Base-by-base conservation (phyloP, 2,329 filamentous ascomycete species). In the Trichoderma simmonsii region DNA sequence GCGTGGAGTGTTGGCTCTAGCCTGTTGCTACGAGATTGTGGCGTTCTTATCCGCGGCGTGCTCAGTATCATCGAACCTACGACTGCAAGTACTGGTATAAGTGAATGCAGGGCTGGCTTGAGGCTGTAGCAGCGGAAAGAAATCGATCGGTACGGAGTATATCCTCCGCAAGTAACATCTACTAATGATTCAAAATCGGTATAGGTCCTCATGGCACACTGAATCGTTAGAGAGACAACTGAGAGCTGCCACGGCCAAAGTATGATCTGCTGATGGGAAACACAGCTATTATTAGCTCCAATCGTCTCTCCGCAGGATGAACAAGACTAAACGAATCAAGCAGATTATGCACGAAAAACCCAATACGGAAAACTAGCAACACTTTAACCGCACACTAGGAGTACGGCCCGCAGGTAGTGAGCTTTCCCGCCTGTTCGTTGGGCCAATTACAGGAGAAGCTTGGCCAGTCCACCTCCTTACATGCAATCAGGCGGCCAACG, bases 341-440 rank as follows among this genome's bases (percentile, higher is more conserved):
- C 21, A 66, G 48, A 66, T 39, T 57, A 68, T 68, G 65, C 65
- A 68, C 30, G 18, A 18, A 59, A 69, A 69, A 61, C 66, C 57
- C 24, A 69, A 69, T 62, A 26, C 39, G 66, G 66, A 62, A 69
- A 12, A 48, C 66, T 48, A 51, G 54, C 36, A 62, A 26, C 66
- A 62, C 39, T 36, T 69, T 69, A 69, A 69, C 66, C 66, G 57
- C 66, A 69, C 66, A 61, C 66, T 69, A 69, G 57, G 57, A 60
- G 56, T 61, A 62, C 66, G 57, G 66, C 66, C 66, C 66, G 66
- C 57, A 48, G 57, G 34, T 61, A 61, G 57, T 24, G 48, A 39
- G 12, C 30, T 57, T 28, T 66, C 63, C 63, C 63, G 63, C 21
- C 32, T 18, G 39, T 32, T 66, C 28, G 28, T 15, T n/a, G 48